Conservation (phyloP, 331 rosid genomes). For the Quercus phellos region DNA sequence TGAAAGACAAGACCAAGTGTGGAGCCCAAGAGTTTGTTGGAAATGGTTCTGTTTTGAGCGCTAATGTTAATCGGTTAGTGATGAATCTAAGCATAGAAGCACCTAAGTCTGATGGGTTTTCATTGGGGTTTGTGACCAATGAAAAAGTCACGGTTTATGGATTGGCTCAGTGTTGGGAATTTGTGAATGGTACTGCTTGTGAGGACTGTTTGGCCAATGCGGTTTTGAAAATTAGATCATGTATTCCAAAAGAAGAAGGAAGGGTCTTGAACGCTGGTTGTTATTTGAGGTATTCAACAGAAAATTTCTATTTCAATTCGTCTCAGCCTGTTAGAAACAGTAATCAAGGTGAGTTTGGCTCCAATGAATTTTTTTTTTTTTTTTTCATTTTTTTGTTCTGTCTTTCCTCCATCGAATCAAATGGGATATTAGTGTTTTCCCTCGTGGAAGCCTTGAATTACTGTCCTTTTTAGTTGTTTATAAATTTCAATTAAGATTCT, state of each 20-base stretch:
- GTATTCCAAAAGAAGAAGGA: conserved; percentile 57
- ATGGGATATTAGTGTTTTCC: background rate
- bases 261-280: conserved; percentile 73
- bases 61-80: conserved; percentile 39
- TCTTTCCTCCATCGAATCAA: background rate
- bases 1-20: conserved; percentile 39
- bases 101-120: conserved; percentile 39
- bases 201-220: conserved; percentile 45
- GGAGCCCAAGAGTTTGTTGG: conserved; percentile 19
- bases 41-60: conserved; percentile 23
- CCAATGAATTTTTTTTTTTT: background rate
- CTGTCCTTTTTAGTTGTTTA: background rate
- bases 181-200: conserved; percentile 40
- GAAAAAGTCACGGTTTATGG: conserved; percentile 52
- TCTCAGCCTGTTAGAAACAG: background rate
- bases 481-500: too few relatives aligned
- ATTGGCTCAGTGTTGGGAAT: conserved; percentile 81
- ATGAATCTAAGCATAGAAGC: conserved; percentile 48
- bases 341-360: conserved; percentile 29
- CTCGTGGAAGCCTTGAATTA: background rate
- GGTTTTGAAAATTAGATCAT: conserved; percentile 29
- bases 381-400: background rate
- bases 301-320: conserved; percentile 48
- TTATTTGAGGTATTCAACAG: conserved; percentile 57
- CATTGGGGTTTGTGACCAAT: conserved; percentile 28